Evolutionary conservation across 805 yeast genomes (phyloP).

Genomic region (Tetrapisispora arboricola): DNA sequence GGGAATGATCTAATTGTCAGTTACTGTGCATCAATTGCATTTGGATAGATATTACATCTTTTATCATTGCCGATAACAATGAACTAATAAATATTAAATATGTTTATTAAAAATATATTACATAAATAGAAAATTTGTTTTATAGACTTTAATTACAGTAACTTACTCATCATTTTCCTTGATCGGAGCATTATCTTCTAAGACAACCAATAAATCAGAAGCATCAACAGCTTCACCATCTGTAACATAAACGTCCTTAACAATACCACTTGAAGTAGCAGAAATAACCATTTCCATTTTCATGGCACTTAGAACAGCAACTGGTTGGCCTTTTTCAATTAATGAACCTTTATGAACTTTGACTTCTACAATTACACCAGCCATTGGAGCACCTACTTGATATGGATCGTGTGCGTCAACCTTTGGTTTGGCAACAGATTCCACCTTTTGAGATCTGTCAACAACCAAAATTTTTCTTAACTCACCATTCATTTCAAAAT

Average conservation of each 20-base stretch:
- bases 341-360: constrained; percentile 80
- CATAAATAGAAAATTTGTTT: not conserved
- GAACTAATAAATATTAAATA: not conserved
- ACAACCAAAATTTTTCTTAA: constrained; percentile 89
- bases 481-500: constrained; percentile 97
- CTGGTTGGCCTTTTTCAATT: constrained; percentile 93
- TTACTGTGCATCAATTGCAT: constrained; percentile 29
- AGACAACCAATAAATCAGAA: constrained; percentile 67
- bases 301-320: constrained; percentile 94
- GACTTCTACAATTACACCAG: constrained; percentile 94
- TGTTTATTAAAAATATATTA: not conserved
- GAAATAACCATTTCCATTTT: constrained; percentile 99
- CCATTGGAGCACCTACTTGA: constrained; percentile 98
- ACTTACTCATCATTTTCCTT: constrained; percentile 8
- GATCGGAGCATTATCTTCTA: constrained; percentile 28
- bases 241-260: constrained; percentile 64
- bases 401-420: constrained; percentile 80
- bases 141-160: not conserved
- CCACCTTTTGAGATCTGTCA: constrained; percentile 80
- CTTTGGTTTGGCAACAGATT: constrained; percentile 77
- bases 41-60: constrained; percentile 15
- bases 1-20: constrained; percentile 27
- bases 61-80: not conserved
- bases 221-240: constrained; percentile 96
- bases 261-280: constrained; percentile 80